Evolutionary conservation across 1,284 basidiomycete genomes (phyloP), one percentile per base, ranked within the genome.

Genomic region (Athelia psychrophila): DNA sequence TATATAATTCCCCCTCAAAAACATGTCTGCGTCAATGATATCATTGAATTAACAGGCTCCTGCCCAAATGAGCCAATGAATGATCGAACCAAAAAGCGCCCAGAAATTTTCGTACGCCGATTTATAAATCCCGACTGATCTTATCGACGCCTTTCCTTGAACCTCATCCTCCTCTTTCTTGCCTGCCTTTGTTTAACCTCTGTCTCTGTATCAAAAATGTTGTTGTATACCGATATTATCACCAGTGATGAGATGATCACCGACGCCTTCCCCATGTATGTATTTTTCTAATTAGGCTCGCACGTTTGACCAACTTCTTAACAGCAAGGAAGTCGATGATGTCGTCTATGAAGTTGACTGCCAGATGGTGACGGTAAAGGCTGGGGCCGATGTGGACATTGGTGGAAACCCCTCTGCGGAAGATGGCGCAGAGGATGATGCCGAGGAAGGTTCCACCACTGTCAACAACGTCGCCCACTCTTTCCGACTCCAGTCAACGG

Each of bases 391-490:
- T 61, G 75, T 99, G 58, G 86, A 99, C 72, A 99, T 98, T 65
- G 96, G 92, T 67, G 93, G 87, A 55, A 95, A 95, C 73, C 90
- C 93, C 44, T 95, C 96, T 50, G 79, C 88, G 35, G 97, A 99
- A 77, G 97, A 98, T 55, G 27, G 27, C 5, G 73, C 74, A 48
- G 86, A 85, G 2, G 97, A 99, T 59, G 79, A 78, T 27, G 71
- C 97, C 54, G 95, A 94, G 69, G 88, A 91, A 16, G 93, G 91
- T 60, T 80, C 84, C 30, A 42, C 53, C 18, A 76, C 78, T 58
- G 89, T 97, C 67, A 99, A 95, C 87, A 94, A 99, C 74, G 80
- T 99, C 60, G 88, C 88, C 56, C 76, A 95, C 79, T 93, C 94
- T 48, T 95, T 96, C 86, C 89, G 95, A 65, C 88, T 99, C 56